Evolutionary conservation across 352 stramenopile species (phyloP).

Genomic region (Poterioochromonas sp.): DNA sequence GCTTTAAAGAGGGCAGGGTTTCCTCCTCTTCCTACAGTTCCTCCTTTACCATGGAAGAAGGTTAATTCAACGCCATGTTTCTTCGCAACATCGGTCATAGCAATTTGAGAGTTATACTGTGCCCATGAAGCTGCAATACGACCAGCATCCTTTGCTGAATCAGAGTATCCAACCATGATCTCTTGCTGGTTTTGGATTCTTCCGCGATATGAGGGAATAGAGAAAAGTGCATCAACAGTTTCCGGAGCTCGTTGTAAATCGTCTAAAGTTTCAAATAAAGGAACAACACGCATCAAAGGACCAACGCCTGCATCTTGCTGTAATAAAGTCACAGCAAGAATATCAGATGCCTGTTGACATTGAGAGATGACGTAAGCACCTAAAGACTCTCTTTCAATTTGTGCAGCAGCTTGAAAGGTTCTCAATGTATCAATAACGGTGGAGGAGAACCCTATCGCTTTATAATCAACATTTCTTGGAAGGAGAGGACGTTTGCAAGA

Average conservation of each 20-base stretch:
- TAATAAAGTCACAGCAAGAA: slow-evolving; percentile 68
- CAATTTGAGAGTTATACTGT: slow-evolving; percentile 67
- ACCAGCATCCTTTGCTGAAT: slow-evolving; percentile 70
- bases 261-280: slow-evolving; percentile 72
- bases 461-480: slow-evolving; percentile 39
- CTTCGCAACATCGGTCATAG: slow-evolving; percentile 55
- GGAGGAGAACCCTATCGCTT: slow-evolving; percentile 25
- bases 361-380: slow-evolving; percentile 74
- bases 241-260: slow-evolving; percentile 56
- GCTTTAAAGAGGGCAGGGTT: slow-evolving; percentile 65
- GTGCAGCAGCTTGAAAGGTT: slow-evolving; percentile 55
- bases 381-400: slow-evolving; percentile 52
- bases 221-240: slow-evolving; percentile 47
- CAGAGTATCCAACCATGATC: slow-evolving; percentile 59
- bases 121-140: slow-evolving; percentile 64
- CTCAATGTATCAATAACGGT: slow-evolving; percentile 53
- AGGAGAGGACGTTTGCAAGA: slow-evolving; percentile 53
- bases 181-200: slow-evolving; percentile 51
- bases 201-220: slow-evolving; percentile 47
- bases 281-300: slow-evolving; percentile 60
- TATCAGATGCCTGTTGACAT: slow-evolving; percentile 61
- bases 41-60: slow-evolving; percentile 75
- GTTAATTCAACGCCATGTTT: slow-evolving; percentile 60
- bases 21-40: slow-evolving; percentile 64
- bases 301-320: slow-evolving; percentile 61